Conservation (phyloP, 768 basidiomycete genomes). For the Suillus placidus region DNA sequence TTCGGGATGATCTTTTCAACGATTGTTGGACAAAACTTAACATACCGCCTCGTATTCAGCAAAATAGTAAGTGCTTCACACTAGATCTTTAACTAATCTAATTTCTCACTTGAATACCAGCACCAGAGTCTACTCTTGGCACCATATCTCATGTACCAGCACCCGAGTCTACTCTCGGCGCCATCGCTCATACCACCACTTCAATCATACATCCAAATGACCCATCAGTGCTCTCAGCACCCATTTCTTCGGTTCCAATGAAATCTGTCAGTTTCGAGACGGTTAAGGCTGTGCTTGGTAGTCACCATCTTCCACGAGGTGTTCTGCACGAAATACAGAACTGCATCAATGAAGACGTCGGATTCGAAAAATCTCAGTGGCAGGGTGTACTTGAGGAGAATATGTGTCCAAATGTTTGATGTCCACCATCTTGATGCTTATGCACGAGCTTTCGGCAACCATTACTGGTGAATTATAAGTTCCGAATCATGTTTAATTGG, state of each 20-base stretch:
- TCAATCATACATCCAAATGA: not conserved
- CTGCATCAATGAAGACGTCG: not conserved
- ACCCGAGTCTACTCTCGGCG: not conserved
- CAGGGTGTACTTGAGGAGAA: not conserved
- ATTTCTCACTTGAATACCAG: not conserved
- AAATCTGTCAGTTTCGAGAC: not conserved
- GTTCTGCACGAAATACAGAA: not conserved
- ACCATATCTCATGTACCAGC: no score
- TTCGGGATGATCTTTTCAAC: not conserved
- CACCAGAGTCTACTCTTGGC: no score
- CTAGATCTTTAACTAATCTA: not conserved
- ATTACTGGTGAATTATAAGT: constrained; percentile 1
- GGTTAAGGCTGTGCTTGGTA: not conserved
- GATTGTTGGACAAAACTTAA: not conserved
- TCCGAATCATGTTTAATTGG: not conserved
- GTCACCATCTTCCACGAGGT: not conserved
- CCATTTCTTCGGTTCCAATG: not conserved
- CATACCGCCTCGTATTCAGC: not conserved
- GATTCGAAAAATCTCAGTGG: not conserved
- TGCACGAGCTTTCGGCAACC: not conserved
- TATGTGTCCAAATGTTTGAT: not conserved
- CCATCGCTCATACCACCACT: not conserved
- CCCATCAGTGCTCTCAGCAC: not conserved
- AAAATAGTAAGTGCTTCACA: not conserved
- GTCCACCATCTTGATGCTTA: not conserved